Base-by-base conservation (phyloP, 106 monocot species). In the Narthecium ossifragum region DNA sequence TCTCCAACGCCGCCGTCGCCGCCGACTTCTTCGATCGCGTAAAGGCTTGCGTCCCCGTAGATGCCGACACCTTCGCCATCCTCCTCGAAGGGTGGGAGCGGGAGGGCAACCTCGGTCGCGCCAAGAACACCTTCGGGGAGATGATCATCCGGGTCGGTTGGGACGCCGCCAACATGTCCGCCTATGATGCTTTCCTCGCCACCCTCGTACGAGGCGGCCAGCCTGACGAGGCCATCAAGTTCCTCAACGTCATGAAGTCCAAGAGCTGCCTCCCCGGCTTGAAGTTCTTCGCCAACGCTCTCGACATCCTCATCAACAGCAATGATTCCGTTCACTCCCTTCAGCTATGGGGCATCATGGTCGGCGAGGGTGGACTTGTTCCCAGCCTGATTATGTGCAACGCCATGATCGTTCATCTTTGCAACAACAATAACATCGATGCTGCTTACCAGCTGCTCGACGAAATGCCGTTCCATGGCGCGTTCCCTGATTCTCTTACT, bases 71-170 rank as follows among this genome's bases (percentile, higher is more conserved):
- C 53, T 91, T 86, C 50, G 82, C 82, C 32, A 83, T 86, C 20
- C 68, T 91, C 8, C 78, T 86, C 1, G 79, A 86, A 55, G 85
- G 78, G 1, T 91, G 85, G 85, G 79, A 86, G 68, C 79, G 71
- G 64, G 82, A 79, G 34, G 68, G 71, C 21, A 76, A 91, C 53
- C 28, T 54, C 28, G 31, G 49, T 31, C 61, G 74, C 20, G 82
- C 86, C 51, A 86, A 80, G 66, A 75, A 23, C 52, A 83, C 83
- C 30, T 91, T 86, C 57, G 79, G 86, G 24, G 86, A 91, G 74
- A 86, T 91, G 91, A 61, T 86, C 34, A 50, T 79, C 31, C 68
- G 78, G 40, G 31, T 82, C 13, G 91, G 91, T 20, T 91, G 91
- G 91, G 61, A 72, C 45, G 17, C 68, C 0, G 34, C 53, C 20